Evolutionary conservation across 129 eudicot genomes (phyloP).

Genomic region (Helichrysum umbraculigerum): DNA sequence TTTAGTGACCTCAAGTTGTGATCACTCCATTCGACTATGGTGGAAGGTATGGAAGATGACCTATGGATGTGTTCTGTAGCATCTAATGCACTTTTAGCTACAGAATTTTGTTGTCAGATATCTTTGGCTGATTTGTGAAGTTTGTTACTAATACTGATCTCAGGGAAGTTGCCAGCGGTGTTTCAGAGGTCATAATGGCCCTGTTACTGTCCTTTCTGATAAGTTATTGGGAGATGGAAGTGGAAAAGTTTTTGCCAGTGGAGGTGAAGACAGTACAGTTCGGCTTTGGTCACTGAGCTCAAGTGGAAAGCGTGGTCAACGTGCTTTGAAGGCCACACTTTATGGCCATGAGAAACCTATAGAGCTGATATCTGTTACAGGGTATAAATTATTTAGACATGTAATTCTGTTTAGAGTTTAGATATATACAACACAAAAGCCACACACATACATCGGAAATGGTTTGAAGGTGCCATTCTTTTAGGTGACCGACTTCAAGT

Average conservation of each 20-base stretch:
- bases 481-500: too few relatives aligned
- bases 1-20: conserved; percentile 79
- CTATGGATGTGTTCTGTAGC: background rate
- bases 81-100: conserved; percentile 1
- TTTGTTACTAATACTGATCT: conserved; percentile 26
- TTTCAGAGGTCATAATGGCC: conserved; percentile 82
- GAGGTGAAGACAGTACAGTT: conserved; percentile 84
- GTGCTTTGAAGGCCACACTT: conserved; percentile 69
- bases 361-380: conserved; percentile 68
- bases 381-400: conserved; percentile 38
- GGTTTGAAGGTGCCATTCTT: too few relatives aligned
- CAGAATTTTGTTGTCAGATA: background rate
- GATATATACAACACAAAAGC: too few relatives aligned
- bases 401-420: too few relatives aligned
- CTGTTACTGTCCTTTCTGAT: conserved; percentile 74
- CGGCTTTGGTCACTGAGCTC: conserved; percentile 85
- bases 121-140: conserved; percentile 7
- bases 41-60: conserved; percentile 56
- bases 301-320: conserved; percentile 73
- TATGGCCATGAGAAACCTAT: conserved; percentile 86
- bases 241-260: conserved; percentile 80
- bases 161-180: conserved; percentile 67
- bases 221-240: conserved; percentile 66
- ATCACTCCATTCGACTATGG: conserved; percentile 85
- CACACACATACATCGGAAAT: too few relatives aligned